Percentiles rank a stretch among this genome's conserved stretches.
Conservation (phyloP, 139 green algal species). For the Klebsormidium nitens region DNA sequence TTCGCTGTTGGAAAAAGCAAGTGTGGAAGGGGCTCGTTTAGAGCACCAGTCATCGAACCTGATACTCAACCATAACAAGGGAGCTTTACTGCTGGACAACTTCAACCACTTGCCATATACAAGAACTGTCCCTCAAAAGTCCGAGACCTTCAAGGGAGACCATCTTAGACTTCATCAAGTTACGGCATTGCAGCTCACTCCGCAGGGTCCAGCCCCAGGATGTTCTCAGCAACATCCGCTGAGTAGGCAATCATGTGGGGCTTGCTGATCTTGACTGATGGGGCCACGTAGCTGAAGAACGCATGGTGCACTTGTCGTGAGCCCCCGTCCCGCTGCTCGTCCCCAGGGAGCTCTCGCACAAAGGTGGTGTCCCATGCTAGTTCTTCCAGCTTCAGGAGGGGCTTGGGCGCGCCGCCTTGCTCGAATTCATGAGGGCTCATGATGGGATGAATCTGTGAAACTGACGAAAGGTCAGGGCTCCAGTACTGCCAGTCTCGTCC, state of each 20-base stretch:
- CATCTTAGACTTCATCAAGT: not conserved
- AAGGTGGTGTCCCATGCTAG: conserved; percentile 22
- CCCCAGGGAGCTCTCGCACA: conserved; percentile 24
- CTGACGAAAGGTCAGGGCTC: too few species aligned
- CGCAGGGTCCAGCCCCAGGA: conserved; percentile 8
- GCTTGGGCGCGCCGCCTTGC: too few species aligned
- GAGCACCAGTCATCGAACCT: too few species aligned
- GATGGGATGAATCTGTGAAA: too few species aligned
- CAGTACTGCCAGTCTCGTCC: too few species aligned
- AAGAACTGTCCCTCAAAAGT: not conserved
- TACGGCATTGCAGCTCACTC: conserved; percentile 13
- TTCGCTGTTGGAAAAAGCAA: too few species aligned
- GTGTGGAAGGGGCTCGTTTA: too few species aligned
- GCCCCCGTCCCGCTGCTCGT: not conserved
- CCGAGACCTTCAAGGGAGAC: not conserved
- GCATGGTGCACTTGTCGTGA: conserved; percentile 18
- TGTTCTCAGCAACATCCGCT: conserved; percentile 12
- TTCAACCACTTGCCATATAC: too few species aligned
- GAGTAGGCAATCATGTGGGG: conserved; percentile 11
- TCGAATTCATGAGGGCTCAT: too few species aligned
- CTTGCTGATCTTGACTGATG: conserved; percentile 9
- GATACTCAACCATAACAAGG: too few species aligned
- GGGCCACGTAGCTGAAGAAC: conserved; percentile 19
- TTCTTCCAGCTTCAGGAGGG: conserved; percentile 24
- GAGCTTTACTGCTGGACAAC: too few species aligned